These are phyloP conservation scores for Hymenoscyphus fraxineus DNA, from an alignment of 2,329 filamentous ascomycete genomes.

Conservation along the genomic window DNA sequence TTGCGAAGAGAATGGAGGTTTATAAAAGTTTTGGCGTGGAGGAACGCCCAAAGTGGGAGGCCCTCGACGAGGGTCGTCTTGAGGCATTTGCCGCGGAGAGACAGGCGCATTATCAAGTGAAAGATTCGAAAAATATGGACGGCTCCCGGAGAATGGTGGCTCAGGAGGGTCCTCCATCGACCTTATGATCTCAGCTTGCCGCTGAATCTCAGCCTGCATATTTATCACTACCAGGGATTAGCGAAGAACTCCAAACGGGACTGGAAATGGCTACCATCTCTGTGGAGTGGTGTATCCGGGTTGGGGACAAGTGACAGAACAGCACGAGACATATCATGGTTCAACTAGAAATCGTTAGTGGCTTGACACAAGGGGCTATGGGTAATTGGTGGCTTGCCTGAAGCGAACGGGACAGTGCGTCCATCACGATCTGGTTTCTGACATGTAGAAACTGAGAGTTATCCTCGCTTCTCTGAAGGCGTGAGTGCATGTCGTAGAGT, in stretches of 20 bases:
- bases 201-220: constrained; percentile 57
- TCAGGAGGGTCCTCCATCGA: constrained; percentile 65
- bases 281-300: constrained; percentile 71
- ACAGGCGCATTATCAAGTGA: constrained; percentile 70
- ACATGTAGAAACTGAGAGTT: constrained; percentile 72
- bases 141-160: constrained; percentile 58
- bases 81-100: constrained; percentile 81
- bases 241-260: constrained; percentile 22
- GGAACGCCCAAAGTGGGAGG: constrained; percentile 57
- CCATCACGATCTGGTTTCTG: constrained; percentile 77
- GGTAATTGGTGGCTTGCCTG: constrained; percentile 45
- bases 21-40: constrained; percentile 62
- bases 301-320: constrained; percentile 71
- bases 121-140: constrained; percentile 60
- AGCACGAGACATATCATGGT: constrained; percentile 75
- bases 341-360: constrained; percentile 55
- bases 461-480: constrained; percentile 80
- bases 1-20: constrained; percentile 77
- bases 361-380: constrained; percentile 53
- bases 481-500: constrained; percentile 72
- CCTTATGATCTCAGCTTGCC: constrained; percentile 55
- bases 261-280: constrained; percentile 63
- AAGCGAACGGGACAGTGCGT: constrained; percentile 71
- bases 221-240: constrained; percentile 45
- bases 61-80: constrained; percentile 72